Evolutionary conservation across 108 stramenopile species (phyloP).

Genomic region (Poteriospumella lacustris): DNA sequence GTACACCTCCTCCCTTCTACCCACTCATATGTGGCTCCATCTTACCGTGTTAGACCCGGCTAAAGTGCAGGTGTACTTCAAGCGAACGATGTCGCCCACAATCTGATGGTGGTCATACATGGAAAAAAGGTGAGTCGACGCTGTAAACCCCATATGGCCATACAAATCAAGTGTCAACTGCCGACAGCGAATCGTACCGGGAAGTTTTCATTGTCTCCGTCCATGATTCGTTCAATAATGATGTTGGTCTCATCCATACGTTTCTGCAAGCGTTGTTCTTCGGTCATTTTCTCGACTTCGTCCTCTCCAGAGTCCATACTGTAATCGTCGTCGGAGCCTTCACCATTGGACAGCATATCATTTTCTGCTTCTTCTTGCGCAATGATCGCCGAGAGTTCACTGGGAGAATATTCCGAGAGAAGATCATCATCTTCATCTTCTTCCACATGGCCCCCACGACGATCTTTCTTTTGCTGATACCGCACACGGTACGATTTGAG

Average conservation of each 20-base stretch:
- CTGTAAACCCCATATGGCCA: background rate
- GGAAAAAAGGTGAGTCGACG: background rate
- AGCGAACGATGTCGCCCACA: conserved; percentile 15
- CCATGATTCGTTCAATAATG: background rate
- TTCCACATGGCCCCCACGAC: background rate
- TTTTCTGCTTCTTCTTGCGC: background rate
- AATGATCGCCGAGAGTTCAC: background rate
- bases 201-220: background rate
- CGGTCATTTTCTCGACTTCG: background rate
- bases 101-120: too few species aligned
- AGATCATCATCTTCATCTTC: conserved; percentile 21
- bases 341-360: background rate
- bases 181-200: background rate
- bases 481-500: background rate
- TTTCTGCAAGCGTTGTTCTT: conserved; percentile 3
- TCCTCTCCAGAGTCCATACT: conserved; percentile 20
- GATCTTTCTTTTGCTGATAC: conserved; percentile 4
- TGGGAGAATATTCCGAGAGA: background rate
- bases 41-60: background rate
- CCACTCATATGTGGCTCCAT: too few species aligned
- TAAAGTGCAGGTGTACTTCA: background rate
- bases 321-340: background rate
- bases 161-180: background rate
- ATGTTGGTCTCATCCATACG: background rate
- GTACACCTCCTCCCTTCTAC: too few species aligned